Evolutionary conservation across 2,329 filamentous ascomycete genomes (phyloP), one percentile per base, ranked within the genome.

Genomic region (Conoideocrella luteorostrata): DNA sequence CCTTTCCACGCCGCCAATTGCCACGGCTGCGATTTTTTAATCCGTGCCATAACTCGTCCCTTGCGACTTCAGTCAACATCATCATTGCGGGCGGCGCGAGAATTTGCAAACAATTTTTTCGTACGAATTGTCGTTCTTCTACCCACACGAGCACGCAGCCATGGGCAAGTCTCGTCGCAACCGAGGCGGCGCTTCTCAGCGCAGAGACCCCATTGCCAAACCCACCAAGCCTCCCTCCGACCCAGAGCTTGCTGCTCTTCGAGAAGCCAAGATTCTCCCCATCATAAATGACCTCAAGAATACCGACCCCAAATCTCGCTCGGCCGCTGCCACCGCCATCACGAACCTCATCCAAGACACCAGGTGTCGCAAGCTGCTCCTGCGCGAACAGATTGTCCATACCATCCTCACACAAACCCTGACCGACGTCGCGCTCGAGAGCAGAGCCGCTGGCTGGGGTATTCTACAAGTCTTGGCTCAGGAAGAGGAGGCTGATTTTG

Each of bases 401-500:
- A 75, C 76, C 41, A 59, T 86, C 34, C 70, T 85, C 47, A 78
- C 72, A 24, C 77, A 84, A 65, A 82, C 78, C 23, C 63, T 85
- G 44, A 80, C 78, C 20, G 81, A 86, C 56, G 65, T 72, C 29
- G 77, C 71, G 45, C 66, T 82, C 41, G 80, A 84, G 61, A 79
- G 78, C 52, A 71, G 77, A 38, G 76, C 79, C 34, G 77, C 80
- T 17, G 82, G 79, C n/a, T 86, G 82, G 82, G 74, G 76, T 11
- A 81, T 84, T 50, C 64, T 86, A 41, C 71, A 74, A 50, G 72
- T 78, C 33, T 67, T 86, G 42, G 76, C 74, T 2, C 67, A 76
- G 49, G 75, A 82, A 55, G 82, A 85, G 58, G 80, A 82, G 52
- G 67, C 74, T 11, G 81, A 84, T 54, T 84, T 85, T 47, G 82